Evolutionary conservation across 768 basidiomycete genomes (phyloP), one percentile per base, ranked within the genome.

Genomic region (Kwoniella shandongensis): DNA sequence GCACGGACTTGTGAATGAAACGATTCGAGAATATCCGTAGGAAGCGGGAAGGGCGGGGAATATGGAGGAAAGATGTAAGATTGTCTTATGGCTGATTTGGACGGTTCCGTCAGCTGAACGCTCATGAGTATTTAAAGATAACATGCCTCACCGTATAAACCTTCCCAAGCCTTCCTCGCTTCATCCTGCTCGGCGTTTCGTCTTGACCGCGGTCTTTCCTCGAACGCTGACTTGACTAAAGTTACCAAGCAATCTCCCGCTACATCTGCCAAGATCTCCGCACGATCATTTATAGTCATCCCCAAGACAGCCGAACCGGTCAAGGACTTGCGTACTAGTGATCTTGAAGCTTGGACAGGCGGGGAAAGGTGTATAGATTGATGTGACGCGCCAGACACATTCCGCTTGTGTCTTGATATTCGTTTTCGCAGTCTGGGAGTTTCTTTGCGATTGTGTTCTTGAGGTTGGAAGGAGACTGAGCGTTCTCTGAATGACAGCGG

Each of bases 211-310:
- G 45, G 11, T 56, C 42, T 36, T 30, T 35, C 12, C 27, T 38
- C 10, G 13, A 50, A 54, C 17, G 35, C 55, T 11, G 61, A 40
- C 35, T 44, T 48, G 2, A 69, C 32, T 32, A 69, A 47, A 29
- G 56, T 57, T 4, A 55, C 54, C 38, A 72, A 39, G 36, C 64
- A 67, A 41, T 72, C 70, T 15, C 58, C 60, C 8, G 70, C 70
- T 15, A 69, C 46, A 18, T 59, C 59, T 10, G 42, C 44, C 22
- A 72, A 26, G 15, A 69, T 50, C 27, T 68, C 60, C 1, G 62
- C 61, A 42, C 66, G 20, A 35, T 53, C 40, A 4, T 63, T 54
- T n/a, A 66, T 46, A 4, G 39, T 55, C 63, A 67, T 66, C 10
- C 52, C 61, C 23, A 48, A 38, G 17, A 40, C 57, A 22, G 35